phyloP scores from a whole-genome alignment of 2,329 filamentous ascomycete species.

The Microcyclospora tardicrescens region DNA sequence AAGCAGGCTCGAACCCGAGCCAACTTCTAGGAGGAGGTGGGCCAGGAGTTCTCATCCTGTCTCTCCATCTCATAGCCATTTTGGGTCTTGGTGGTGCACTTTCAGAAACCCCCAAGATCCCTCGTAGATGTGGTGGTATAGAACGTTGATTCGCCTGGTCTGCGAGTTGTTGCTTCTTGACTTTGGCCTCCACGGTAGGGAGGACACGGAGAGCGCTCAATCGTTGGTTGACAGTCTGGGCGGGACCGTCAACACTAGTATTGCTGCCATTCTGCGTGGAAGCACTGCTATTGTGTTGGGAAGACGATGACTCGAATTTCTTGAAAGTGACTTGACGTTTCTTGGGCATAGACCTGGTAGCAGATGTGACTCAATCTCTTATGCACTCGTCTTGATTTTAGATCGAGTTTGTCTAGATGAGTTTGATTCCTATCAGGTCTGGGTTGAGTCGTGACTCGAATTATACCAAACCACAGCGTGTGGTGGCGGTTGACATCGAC shows the following conservation, averaged over 20 bases:
- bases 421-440: no score
- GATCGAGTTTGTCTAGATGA: no score
- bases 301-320: constrained; percentile 24
- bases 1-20: constrained; percentile 22
- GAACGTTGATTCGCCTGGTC: constrained; percentile 29
- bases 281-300: background rate
- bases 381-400: no score
- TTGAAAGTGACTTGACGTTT: constrained; percentile 32
- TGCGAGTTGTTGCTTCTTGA: constrained; percentile 31
- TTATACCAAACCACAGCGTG: no score
- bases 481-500: no score
- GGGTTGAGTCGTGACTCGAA: no score
- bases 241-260: constrained; percentile 5
- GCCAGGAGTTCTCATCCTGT: constrained; percentile 26
- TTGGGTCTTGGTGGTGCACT: constrained; percentile 34
- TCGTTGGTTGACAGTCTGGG: constrained; percentile 32
- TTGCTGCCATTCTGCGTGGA: constrained; percentile 23
- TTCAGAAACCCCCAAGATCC: constrained; percentile 33
- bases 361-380: constrained; percentile 1
- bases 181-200: constrained; percentile 23
- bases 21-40: constrained; percentile 36
- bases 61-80: constrained; percentile 23
- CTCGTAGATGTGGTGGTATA: constrained; percentile 32
- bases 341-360: constrained; percentile 31
- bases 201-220: constrained; percentile 34